phyloP scores from a whole-genome alignment of 2,329 filamentous ascomycete genomes.

The Penicillium concentricum region DNA sequence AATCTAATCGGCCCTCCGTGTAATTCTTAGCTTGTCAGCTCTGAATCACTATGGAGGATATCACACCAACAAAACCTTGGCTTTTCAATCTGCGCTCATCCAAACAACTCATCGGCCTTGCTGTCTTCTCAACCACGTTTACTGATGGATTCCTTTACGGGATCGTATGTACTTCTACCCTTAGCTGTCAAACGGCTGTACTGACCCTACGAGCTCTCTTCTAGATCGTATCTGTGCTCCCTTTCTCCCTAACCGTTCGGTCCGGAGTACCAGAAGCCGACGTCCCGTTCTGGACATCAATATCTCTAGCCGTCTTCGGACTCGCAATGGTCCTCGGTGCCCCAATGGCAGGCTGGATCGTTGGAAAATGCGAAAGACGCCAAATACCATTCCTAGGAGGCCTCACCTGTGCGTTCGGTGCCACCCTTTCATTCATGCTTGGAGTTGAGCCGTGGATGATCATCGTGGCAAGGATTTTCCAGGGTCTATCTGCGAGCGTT shows the following conservation, averaged over 20 bases:
- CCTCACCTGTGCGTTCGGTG: neutral
- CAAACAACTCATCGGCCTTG: conserved; percentile 2
- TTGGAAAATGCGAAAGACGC: neutral
- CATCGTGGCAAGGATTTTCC: conserved; percentile 4
- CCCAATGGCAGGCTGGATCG: conserved; percentile 3
- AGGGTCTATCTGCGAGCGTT: conserved; percentile 4
- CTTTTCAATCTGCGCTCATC: conserved; percentile 4
- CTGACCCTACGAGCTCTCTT: neutral
- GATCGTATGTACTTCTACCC: neutral
- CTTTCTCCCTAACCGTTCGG: neutral
- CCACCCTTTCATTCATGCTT: conserved; percentile 1
- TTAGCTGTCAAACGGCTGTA: neutral
- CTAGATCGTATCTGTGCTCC: conserved; percentile 7
- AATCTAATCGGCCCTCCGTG: neutral
- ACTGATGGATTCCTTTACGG: conserved; percentile 10
- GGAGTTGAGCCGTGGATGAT: conserved; percentile 3
- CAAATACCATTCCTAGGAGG: conserved; percentile 4
- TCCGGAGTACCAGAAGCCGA: conserved; percentile 3
- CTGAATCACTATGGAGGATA: neutral
- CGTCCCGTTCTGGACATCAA: conserved; percentile 7
- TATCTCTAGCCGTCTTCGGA: conserved; percentile 2
- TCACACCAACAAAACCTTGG: neutral
- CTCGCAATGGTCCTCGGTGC: conserved; percentile 3
- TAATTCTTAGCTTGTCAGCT: no score
- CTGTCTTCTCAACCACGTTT: conserved; percentile 4